Conservation (phyloP, 495 filamentous ascomycete species). For the Podospora bellae-mahoneyi region DNA sequence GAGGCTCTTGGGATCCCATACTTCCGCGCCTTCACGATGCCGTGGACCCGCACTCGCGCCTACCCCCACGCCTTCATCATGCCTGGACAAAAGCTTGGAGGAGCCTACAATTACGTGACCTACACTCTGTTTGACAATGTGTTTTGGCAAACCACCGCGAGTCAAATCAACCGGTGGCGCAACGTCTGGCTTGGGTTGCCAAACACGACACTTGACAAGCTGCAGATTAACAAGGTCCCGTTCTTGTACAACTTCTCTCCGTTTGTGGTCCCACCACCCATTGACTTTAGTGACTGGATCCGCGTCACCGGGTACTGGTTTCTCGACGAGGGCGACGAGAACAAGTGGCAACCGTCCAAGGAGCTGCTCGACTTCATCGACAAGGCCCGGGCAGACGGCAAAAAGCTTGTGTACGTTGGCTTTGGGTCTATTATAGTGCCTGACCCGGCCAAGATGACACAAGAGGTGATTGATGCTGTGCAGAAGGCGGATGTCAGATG, state of each 20-base stretch:
- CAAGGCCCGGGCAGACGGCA: conserved; percentile 71
- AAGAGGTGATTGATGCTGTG: conserved; percentile 85
- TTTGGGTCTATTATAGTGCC: conserved; percentile 96
- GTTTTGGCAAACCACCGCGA: conserved; percentile 90
- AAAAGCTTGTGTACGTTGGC: conserved; percentile 94
- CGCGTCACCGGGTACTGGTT: conserved; percentile 98
- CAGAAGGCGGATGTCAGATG: conserved; percentile 90
- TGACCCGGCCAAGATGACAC: conserved; percentile 81
- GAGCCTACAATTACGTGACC: conserved; percentile 88
- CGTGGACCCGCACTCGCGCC: conserved; percentile 91
- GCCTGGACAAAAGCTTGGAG: conserved; percentile 88
- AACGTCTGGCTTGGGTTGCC: conserved; percentile 73
- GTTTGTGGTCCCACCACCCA: conserved; percentile 81
- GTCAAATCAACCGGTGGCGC: conserved; percentile 91
- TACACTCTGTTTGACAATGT: conserved; percentile 97
- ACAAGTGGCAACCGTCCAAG: conserved; percentile 64
- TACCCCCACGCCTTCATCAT: conserved; percentile 99
- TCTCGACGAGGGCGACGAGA: conserved; percentile 69
- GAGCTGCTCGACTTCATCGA: conserved; percentile 78
- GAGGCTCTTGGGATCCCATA: conserved; percentile 92
- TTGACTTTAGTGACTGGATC: conserved; percentile 98
- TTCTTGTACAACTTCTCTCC: conserved; percentile 98
- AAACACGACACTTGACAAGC: conserved; percentile 78
- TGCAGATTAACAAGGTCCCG: conserved; percentile 93
- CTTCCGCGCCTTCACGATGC: conserved; percentile 98